Evolutionary conservation across 352 stramenopile species (phyloP), one percentile per base, ranked within the genome.

Genomic region (Phytophthora pluvialis): DNA sequence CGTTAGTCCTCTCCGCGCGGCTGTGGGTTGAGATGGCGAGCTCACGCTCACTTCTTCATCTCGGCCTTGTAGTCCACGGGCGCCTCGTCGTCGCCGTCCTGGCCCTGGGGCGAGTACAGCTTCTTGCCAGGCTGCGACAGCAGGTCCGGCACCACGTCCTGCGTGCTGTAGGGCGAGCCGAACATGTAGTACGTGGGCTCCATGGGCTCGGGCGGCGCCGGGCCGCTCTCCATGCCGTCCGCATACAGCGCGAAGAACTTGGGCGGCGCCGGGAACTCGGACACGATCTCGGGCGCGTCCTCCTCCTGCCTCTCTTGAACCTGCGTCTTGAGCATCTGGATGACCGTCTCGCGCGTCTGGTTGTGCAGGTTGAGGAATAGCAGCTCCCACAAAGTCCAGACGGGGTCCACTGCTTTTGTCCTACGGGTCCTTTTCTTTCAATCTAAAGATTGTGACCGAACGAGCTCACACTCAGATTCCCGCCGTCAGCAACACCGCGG

Each of bases 121-220:
- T 93, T 93, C 46, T 84, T 80, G 26, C 74, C 73, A 44, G 78
- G 67, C 60, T 83, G 58, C 0, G 75, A 78, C 16, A 95, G 72
- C 56, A 95, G 73, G 45, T 95, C 84, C 0, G 87, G 87, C 52
- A 93, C 84, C 9, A 75, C 75, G 75, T 95, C 87, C 72, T 91
- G 70, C 45, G 87, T 95, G 69, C 81, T 91, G 72, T 87, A 95
- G 5, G 87, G 84, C 44, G 83, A 90, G 38, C 87, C 87, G 56
- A 95, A 95, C 77, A 92, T 91, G 78, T 95, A 84, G 50, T 95
- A 95, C 57, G 78, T 89, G 40, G 87, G 87, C 43, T 76, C 78
- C 75, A 95, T 90, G 39, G 84, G 81, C 61, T 83, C 67, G 1
- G 87, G 87, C 28, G 87, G 87, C 36, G 75, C 47, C 18, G 87